Percentiles rank a stretch among this genome's conserved stretches.
phyloP scores from a whole-genome alignment of 179 eudicot species.

The Spinacia oleracea region DNA sequence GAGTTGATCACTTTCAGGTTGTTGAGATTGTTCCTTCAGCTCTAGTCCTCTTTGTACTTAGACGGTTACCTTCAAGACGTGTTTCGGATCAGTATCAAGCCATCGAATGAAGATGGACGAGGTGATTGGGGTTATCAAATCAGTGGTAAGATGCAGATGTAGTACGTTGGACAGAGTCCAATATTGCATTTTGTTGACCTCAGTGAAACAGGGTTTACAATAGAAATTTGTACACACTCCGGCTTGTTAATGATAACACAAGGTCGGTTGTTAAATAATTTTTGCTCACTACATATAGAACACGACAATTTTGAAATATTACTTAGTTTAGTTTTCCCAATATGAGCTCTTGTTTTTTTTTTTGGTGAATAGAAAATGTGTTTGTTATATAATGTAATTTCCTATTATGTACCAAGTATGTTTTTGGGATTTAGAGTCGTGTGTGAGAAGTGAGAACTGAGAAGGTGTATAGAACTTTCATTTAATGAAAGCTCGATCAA shows the following conservation, averaged over 20 bases:
- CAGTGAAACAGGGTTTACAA: background rate
- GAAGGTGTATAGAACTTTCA: too few species aligned
- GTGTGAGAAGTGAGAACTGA: too few species aligned
- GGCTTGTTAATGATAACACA: background rate
- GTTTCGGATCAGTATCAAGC: conserved; percentile 65
- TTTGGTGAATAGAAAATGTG: background rate
- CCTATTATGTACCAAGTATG: too few species aligned
- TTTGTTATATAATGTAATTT: background rate
- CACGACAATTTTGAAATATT: background rate
- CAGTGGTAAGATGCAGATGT: background rate
- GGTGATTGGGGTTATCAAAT: background rate
- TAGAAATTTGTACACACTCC: background rate
- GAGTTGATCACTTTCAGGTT: conserved; percentile 32
- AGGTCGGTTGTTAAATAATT: background rate
- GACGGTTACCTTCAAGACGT: conserved; percentile 67
- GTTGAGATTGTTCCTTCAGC: conserved; percentile 80
- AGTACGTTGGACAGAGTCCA: background rate
- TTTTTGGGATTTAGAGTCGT: too few species aligned
- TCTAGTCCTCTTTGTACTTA: conserved; percentile 67
- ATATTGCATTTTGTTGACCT: background rate
- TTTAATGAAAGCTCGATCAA: too few species aligned
- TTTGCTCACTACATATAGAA: background rate
- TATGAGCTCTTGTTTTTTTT: background rate
- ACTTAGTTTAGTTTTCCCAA: background rate
- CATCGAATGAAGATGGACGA: conserved; percentile 34